Conservation (phyloP, 2,329 filamentous ascomycete genomes). For the Sarocladiaceae sp. region DNA sequence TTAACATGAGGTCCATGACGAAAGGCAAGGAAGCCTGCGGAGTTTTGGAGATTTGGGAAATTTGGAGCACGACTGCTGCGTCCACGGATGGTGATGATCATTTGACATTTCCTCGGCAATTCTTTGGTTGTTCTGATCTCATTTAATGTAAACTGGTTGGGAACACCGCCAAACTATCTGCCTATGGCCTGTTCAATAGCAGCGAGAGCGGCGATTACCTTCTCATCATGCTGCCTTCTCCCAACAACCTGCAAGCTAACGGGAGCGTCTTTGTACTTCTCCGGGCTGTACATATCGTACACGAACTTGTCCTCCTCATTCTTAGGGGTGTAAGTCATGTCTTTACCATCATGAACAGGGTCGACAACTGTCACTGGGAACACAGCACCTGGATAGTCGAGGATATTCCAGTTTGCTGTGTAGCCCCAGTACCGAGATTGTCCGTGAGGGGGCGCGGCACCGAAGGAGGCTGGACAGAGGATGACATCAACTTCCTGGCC, state of each 20-base stretch:
- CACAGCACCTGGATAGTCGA: slow-evolving; percentile 60
- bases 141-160: too few species aligned
- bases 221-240: slow-evolving; percentile 24
- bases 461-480: slow-evolving; percentile 54
- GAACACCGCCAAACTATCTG: too few species aligned
- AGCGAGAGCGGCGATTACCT: slow-evolving; percentile 12
- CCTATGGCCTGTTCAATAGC: slow-evolving; percentile 13
- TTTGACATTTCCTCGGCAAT: too few species aligned
- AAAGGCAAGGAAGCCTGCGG: background rate
- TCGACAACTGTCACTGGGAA: slow-evolving; percentile 48
- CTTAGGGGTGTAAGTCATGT: slow-evolving; percentile 20
- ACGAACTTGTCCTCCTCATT: too few species aligned
- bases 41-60: background rate
- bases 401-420: slow-evolving; percentile 62
- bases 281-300: slow-evolving; percentile 23
- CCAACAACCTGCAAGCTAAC: slow-evolving; percentile 24
- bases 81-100: too few species aligned
- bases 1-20: background rate
- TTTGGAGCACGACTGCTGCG: background rate
- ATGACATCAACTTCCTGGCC: slow-evolving; percentile 52
- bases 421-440: slow-evolving; percentile 56
- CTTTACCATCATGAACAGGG: slow-evolving; percentile 19
- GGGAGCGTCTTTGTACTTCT: slow-evolving; percentile 20
- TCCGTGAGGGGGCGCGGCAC: slow-evolving; percentile 42
- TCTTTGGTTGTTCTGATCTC: too few species aligned